Evolutionary conservation across 2,329 filamentous ascomycete species (phyloP).

Genomic region (Mycogone perniciosa): DNA sequence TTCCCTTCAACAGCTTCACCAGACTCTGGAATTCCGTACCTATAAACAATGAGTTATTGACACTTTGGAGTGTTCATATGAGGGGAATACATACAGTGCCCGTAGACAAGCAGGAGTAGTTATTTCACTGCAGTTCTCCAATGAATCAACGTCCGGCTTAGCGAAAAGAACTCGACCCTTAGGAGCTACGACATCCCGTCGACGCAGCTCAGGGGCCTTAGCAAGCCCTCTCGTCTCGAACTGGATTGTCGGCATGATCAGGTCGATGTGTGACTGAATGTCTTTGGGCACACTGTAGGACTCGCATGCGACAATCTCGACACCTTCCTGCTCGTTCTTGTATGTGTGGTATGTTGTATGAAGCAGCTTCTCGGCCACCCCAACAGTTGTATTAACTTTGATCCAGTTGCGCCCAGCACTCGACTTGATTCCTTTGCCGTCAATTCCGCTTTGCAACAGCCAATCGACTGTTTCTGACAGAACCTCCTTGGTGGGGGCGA

Average conservation of each 20-base stretch:
- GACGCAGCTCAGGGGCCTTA: not conserved
- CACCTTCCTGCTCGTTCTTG: conserved; percentile 24
- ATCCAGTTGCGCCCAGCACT: conserved; percentile 40
- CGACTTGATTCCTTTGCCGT: conserved; percentile 1
- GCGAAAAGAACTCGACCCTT: not conserved
- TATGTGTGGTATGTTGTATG: conserved; percentile 37
- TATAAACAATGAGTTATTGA: not conserved
- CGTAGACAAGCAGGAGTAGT: conserved; percentile 4
- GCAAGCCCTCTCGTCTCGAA: conserved; percentile 20
- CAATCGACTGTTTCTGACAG: conserved; percentile 45
- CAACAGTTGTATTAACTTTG: conserved; percentile 44
- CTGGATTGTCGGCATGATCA: conserved; percentile 34
- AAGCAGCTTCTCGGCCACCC: conserved; percentile 45
- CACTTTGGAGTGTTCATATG: not conserved
- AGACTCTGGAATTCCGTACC: conserved; percentile 1
- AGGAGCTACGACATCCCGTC: not conserved
- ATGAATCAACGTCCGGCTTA: not conserved
- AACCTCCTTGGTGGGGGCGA: conserved; percentile 34
- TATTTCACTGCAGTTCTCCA: not conserved
- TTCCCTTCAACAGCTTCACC: conserved; percentile 1
- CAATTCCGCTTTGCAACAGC: conserved; percentile 44
- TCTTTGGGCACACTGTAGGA: conserved; percentile 31
- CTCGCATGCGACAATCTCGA: conserved; percentile 32
- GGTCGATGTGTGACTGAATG: conserved; percentile 30
- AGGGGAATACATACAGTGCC: not conserved